These are phyloP conservation scores for Colletotrichum melonis DNA, from an alignment of 2,329 filamentous ascomycete species.

Conservation along the genomic window DNA sequence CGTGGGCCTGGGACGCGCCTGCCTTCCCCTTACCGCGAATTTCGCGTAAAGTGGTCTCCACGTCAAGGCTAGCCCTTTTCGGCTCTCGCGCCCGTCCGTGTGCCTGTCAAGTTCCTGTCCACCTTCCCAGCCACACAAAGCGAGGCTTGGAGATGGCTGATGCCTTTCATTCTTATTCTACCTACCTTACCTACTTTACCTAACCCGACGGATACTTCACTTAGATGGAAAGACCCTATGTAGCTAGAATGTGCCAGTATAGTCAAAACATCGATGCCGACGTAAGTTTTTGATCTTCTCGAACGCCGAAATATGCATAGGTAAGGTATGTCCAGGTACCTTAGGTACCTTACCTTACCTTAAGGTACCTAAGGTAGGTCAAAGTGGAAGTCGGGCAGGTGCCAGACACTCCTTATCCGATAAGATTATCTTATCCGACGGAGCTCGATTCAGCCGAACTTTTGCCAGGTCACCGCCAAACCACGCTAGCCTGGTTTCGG, in stretches of 20 bases:
- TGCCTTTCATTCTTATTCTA: too few relatives aligned
- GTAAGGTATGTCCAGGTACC: too few relatives aligned
- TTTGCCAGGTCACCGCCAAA: conserved; percentile 33
- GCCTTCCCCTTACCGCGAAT: conserved; percentile 33
- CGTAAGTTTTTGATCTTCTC: too few relatives aligned
- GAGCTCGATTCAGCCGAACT: not conserved
- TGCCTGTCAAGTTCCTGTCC: not conserved
- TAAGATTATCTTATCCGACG: not conserved
- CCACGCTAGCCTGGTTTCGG: conserved; percentile 29
- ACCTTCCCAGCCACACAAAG: not conserved
- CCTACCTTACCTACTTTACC: too few relatives aligned
- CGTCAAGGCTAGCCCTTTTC: not conserved
- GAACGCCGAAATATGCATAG: too few relatives aligned
- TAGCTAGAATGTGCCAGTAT: too few relatives aligned
- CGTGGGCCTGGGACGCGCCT: conserved; percentile 35
- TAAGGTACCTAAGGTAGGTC: too few relatives aligned
- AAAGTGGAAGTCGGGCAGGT: too few relatives aligned
- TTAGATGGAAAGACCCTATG: too few relatives aligned
- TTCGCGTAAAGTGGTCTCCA: conserved; percentile 37
- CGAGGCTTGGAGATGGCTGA: not conserved
- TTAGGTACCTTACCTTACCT: too few relatives aligned
- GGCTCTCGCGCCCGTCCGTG: not conserved
- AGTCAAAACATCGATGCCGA: too few relatives aligned
- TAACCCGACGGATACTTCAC: too few relatives aligned
- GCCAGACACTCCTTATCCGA: not conserved